Evolutionary conservation across 192 early-diverging fungal genomes (phyloP).

Genomic region (Fimicolochytrium jonesii): DNA sequence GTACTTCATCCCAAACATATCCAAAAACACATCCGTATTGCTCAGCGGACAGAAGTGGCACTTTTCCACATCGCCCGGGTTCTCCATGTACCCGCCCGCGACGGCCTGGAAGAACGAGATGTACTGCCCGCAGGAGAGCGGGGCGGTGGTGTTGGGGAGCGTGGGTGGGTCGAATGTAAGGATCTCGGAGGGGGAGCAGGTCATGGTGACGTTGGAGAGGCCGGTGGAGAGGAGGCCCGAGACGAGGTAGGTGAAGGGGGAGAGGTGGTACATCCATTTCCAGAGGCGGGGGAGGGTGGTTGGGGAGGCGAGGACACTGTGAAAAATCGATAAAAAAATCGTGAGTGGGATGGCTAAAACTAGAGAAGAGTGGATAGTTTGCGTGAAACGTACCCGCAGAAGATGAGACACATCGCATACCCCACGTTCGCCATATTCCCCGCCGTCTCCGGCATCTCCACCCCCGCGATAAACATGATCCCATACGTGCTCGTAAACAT

Average conservation of each 20-base stretch:
- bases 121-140: slow-evolving; percentile 10
- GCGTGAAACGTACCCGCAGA: slow-evolving; percentile 9
- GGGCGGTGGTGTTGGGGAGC: no score
- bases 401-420: slow-evolving; percentile 12
- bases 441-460: slow-evolving; percentile 8
- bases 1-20: slow-evolving; percentile 46
- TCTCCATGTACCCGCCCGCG: slow-evolving; percentile 44
- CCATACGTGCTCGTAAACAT: slow-evolving; percentile 7
- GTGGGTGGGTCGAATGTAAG: not conserved
- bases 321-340: no score
- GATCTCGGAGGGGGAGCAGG: not conserved
- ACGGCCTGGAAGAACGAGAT: slow-evolving; percentile 10
- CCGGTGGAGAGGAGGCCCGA: not conserved
- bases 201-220: not conserved
- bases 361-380: no score
- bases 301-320: not conserved
- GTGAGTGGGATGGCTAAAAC: no score
- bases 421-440: slow-evolving; percentile 7
- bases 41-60: slow-evolving; percentile 8
- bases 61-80: slow-evolving; percentile 28
- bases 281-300: not conserved
- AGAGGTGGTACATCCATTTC: not conserved
- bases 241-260: slow-evolving; percentile 1
- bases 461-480: slow-evolving; percentile 6
- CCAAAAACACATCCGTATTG: slow-evolving; percentile 20